Percentiles rank a stretch among this genome's conserved stretches.
phyloP scores from a whole-genome alignment of 805 yeast genomes.

The Wickerhamiella musiphila region DNA sequence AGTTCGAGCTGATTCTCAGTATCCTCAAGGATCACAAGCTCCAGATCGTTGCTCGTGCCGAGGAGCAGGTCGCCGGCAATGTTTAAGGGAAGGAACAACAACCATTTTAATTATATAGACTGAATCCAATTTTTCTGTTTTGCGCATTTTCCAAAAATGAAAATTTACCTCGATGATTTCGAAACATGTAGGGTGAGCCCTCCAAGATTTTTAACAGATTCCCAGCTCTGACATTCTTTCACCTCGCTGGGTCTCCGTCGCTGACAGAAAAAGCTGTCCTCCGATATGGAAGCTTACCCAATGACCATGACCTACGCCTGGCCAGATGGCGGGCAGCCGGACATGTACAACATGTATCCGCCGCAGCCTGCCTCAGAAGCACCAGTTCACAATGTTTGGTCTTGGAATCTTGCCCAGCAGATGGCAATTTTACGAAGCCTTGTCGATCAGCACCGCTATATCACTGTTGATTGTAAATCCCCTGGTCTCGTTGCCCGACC shows the following conservation, averaged over 20 bases:
- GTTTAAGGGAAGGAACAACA: conserved; percentile 5
- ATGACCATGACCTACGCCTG: conserved; percentile 2
- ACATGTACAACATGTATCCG: neutral
- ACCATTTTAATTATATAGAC: too few species aligned
- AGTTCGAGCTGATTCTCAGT: conserved; percentile 48
- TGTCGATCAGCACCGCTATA: conserved; percentile 22
- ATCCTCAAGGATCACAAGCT: conserved; percentile 48
- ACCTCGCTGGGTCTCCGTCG: too few species aligned
- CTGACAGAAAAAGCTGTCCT: too few species aligned
- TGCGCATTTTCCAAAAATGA: too few species aligned
- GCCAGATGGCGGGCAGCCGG: neutral
- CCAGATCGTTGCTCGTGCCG: conserved; percentile 35
- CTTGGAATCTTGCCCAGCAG: conserved; percentile 25
- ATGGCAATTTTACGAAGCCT: conserved; percentile 24
- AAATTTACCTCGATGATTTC: too few species aligned
- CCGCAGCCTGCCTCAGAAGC: neutral
- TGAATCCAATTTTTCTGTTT: too few species aligned
- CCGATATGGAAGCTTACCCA: too few species aligned
- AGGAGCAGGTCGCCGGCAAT: conserved; percentile 14
- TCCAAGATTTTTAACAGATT: too few species aligned
- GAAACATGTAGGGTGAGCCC: too few species aligned
- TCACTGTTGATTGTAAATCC: conserved; percentile 67
- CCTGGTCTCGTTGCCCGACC: conserved; percentile 96
- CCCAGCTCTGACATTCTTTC: too few species aligned
- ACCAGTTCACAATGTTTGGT: conserved; percentile 25